Conservation (phyloP, 495 filamentous ascomycete genomes). For the Podospora australis region DNA sequence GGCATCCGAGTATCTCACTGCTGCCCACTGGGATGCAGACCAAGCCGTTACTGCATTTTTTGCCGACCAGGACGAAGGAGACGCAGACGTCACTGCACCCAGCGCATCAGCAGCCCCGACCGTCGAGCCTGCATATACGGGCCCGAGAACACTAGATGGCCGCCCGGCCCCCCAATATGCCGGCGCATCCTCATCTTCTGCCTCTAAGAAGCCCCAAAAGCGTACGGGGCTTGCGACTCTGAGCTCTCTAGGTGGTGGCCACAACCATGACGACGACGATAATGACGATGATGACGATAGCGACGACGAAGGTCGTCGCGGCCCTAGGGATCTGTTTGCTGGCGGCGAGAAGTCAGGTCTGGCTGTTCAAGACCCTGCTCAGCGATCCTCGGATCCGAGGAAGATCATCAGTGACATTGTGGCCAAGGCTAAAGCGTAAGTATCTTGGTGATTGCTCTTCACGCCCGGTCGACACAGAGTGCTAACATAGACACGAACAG, state of each 20-base stretch:
- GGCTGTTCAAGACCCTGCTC: slow-evolving; percentile 80
- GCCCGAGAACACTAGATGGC: slow-evolving; percentile 50
- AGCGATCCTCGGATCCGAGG: slow-evolving; percentile 50
- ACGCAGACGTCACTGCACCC: slow-evolving; percentile 3
- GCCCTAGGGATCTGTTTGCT: slow-evolving; percentile 78
- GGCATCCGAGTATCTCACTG: slow-evolving; percentile 64
- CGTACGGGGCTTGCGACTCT: slow-evolving; percentile 52
- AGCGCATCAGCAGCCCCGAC: slow-evolving; percentile 11
- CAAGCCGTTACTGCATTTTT: slow-evolving; percentile 64
- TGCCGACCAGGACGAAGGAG: slow-evolving; percentile 57
- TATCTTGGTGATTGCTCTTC: not conserved
- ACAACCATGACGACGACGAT: slow-evolving; percentile 51
- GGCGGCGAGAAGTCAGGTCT: slow-evolving; percentile 96
- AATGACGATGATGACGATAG: slow-evolving; percentile 55
- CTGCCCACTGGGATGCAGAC: slow-evolving; percentile 64
- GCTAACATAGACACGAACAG: slow-evolving; percentile 11
- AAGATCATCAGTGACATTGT: slow-evolving; percentile 72
- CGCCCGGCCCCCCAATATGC: slow-evolving; percentile 43
- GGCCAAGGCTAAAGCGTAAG: slow-evolving; percentile 72
- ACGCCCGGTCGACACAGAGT: not conserved
- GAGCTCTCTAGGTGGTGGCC: slow-evolving; percentile 44
- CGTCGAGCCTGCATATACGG: slow-evolving; percentile 40
- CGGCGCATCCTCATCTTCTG: slow-evolving; percentile 28
- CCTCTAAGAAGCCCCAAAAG: slow-evolving; percentile 37
- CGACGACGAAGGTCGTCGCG: slow-evolving; percentile 53